Base-by-base conservation (phyloP, 306 rosid genomes). In the Vigna mungo region DNA sequence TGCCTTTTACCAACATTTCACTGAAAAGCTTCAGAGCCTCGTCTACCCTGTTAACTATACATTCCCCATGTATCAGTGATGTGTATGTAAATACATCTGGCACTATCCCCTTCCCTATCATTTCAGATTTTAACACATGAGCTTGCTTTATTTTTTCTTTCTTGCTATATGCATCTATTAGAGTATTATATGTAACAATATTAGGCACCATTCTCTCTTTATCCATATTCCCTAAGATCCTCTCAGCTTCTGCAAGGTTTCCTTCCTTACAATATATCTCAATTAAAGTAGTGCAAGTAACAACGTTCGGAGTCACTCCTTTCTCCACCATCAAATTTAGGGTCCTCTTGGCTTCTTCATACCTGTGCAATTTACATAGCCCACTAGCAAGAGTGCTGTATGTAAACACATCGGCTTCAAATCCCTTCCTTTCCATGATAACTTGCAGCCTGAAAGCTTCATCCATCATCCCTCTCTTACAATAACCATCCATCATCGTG, bases 231-330 rank as follows among this genome's bases (percentile, higher is more conserved):
- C 79, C 59, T 32, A 92, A 72, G 55, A 87, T 53, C 83, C 86
- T 68, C 58, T 80, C 89, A 23, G 96, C 97, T 79, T 90, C 94
- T 25, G 52, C 89, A 63, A 94, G 74, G 85, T 90, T 82, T 54
- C 96, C 94, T 87, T 94, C 97, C 85, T 94, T 89, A 86, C 98
- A 87, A 82, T 81, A 85, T 77, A 90, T 90, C 82, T 89, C 96
- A 70, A 94, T 81, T 84, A 88, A 82, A 36, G 70, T 86, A 73
- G 90, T 86, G 78, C 81, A 90, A 18, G 84, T 86, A 74, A 92
- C 93, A 27, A 75, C 60, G 62, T 87, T 90, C 2, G 88, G 90
- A 70, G 85, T 63, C 72, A 89, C 88, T 41, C 93, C 96, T 62
- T 73, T 84, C 68, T 90, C 97, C 37, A 23, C 88, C 98, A 92